phyloP scores from a whole-genome alignment of 2,329 filamentous ascomycete genomes.

The Endothia cerciana region DNA sequence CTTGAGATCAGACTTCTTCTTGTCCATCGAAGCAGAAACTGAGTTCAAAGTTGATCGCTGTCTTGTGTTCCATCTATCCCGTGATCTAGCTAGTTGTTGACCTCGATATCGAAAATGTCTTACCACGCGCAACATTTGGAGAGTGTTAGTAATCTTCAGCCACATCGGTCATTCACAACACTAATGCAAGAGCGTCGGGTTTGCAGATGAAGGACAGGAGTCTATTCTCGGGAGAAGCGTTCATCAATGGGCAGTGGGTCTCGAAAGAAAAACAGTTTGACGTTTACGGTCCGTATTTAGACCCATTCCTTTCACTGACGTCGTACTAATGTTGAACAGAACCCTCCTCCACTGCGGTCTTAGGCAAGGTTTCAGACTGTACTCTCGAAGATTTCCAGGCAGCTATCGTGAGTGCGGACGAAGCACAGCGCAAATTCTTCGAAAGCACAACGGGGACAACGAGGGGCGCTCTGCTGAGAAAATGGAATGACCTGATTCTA shows the following conservation, averaged over 20 bases:
- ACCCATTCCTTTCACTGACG: background rate
- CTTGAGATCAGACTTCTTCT: too few relatives aligned
- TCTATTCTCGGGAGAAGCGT: background rate
- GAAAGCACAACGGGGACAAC: constrained; percentile 51
- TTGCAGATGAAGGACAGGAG: background rate
- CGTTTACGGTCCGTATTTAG: background rate
- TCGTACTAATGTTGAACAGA: background rate
- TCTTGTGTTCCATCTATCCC: too few relatives aligned
- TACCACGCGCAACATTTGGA: constrained; percentile 11
- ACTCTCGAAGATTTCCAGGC: constrained; percentile 50
- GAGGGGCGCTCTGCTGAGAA: constrained; percentile 53
- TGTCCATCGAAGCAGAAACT: too few relatives aligned
- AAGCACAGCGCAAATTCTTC: constrained; percentile 52
- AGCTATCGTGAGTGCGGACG: constrained; percentile 53
- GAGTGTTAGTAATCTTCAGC: background rate
- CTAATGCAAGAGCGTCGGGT: background rate
- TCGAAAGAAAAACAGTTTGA: background rate
- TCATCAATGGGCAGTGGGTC: background rate
- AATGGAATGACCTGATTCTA: constrained; percentile 47
- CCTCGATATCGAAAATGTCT: background rate
- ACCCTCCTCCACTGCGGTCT: constrained; percentile 43
- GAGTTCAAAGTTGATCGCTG: too few relatives aligned
- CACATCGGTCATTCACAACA: background rate
- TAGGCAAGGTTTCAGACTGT: constrained; percentile 56
- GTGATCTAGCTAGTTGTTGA: too few relatives aligned